Evolutionary conservation across 2,329 filamentous ascomycete genomes (phyloP), one percentile per base, ranked within the genome.

Genomic region (Aspergillus caelatus): DNA sequence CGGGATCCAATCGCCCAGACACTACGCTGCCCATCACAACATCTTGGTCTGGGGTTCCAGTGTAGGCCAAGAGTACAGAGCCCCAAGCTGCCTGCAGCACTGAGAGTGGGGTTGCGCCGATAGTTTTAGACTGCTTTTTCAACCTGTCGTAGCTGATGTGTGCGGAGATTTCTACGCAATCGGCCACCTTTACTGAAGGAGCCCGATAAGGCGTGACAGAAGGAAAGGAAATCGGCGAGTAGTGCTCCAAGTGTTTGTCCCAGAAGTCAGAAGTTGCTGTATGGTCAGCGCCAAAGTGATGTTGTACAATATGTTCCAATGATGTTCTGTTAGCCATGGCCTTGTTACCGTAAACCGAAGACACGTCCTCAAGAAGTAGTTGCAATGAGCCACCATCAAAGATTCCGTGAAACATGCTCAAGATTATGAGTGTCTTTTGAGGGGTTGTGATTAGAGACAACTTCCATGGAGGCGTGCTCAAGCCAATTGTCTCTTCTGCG

Each of bases 11-110:
- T 39, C 73, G 66, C 19, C 72, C 75, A 26, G 77, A 77, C 3
- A 77, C 59, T 5, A 78, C 73, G 57, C 72, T 78, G 21, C 75
- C 75, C 61, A 79, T 75, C 1, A 72, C 68, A 2, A 79, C 65
- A 41, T 79, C 77, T 16, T 70, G 71, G 8, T 76, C 75, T 21
- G 73, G 70, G 11, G 72, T 70, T 30, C 74, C 75, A 19, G 72
- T 74, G 60, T 77, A 78, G 28, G 71, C 60, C 4, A 72, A 58
- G 1, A 79, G 60, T n/a, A 79, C 65, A 8, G 74, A 68, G 3
- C 71, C 70, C 77, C 77, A 79, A 23, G 77, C 72, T 16, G 77
- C 76, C 55, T 79, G 78, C 10, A 79, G 67, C 5, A 77, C 68
- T 0, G 76, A 71, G 32, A 78, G 65, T 3, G 77, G 76, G 2